These are phyloP conservation scores for Sclerotinia minor DNA, from an alignment of 2,329 filamentous ascomycete genomes.

Conservation along the genomic window DNA sequence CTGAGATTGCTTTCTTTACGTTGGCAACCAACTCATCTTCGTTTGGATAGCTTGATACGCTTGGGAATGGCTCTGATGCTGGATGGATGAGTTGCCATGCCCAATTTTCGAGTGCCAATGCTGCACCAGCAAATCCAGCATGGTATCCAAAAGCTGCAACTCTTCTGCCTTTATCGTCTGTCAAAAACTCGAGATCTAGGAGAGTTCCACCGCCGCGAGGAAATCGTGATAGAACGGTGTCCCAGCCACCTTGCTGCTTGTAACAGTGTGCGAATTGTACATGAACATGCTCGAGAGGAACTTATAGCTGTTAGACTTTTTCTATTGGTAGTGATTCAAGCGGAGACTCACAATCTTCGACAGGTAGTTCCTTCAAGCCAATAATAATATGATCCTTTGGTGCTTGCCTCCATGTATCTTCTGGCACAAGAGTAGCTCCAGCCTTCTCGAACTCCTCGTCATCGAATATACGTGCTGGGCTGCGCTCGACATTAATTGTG, in stretches of 20 bases:
- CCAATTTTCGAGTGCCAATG: slow-evolving; percentile 78
- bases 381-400: slow-evolving; percentile 69
- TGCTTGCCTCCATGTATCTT: slow-evolving; percentile 67
- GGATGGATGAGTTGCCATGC: slow-evolving; percentile 76
- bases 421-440: slow-evolving; percentile 64
- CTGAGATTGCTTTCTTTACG: slow-evolving; percentile 69
- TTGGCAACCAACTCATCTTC: slow-evolving; percentile 71
- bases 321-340: slow-evolving; percentile 3
- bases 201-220: slow-evolving; percentile 73
- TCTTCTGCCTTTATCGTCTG: slow-evolving; percentile 67
- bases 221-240: slow-evolving; percentile 76
- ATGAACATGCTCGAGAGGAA: slow-evolving; percentile 71
- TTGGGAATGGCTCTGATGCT: slow-evolving; percentile 63
- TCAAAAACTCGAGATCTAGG: slow-evolving; percentile 84
- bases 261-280: slow-evolving; percentile 74
- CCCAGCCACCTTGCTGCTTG: slow-evolving; percentile 78
- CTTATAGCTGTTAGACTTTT: slow-evolving; percentile 33
- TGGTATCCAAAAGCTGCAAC: slow-evolving; percentile 65
- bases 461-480: slow-evolving; percentile 65
- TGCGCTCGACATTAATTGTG: slow-evolving; percentile 65
- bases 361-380: slow-evolving; percentile 76
- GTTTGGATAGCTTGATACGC: slow-evolving; percentile 69
- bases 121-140: slow-evolving; percentile 72
- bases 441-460: slow-evolving; percentile 61
- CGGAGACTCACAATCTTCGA: slow-evolving; percentile 58